Percentiles rank a stretch among this genome's conserved stretches.
These are phyloP conservation scores for Taxillus chinensis DNA, from an alignment of 164 flowering plant genomes.

Conservation along the genomic window DNA sequence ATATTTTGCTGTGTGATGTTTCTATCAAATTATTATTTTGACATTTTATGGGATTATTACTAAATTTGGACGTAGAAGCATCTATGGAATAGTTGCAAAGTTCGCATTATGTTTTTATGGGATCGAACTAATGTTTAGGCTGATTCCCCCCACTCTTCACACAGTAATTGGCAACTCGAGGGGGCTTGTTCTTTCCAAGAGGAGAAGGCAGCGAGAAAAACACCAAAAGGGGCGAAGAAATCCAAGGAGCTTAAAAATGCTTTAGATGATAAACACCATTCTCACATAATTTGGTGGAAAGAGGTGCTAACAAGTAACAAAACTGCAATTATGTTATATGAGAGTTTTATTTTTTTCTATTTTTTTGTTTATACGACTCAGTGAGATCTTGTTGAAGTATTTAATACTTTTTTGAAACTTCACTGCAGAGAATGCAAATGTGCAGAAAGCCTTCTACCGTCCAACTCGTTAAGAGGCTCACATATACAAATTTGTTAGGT, in stretches of 20 bases:
- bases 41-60: background rate
- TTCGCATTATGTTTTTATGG: background rate
- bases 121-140: background rate
- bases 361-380: background rate
- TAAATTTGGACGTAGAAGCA: background rate
- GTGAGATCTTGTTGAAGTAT: background rate
- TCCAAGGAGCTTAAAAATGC: conserved; percentile 24
- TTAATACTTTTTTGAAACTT: conserved; percentile 5
- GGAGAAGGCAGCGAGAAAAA: conserved; percentile 23
- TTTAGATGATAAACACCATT: conserved; percentile 42
- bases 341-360: background rate
- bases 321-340: background rate
- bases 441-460: conserved; percentile 73
- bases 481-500: conserved; percentile 70
- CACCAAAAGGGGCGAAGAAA: conserved; percentile 33
- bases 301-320: conserved; percentile 42
- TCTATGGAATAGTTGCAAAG: background rate
- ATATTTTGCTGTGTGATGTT: background rate
- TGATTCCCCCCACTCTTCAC: background rate
- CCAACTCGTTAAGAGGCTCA: conserved; percentile 61
- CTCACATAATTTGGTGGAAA: conserved; percentile 88
- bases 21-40: background rate
- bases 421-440: conserved; percentile 57
- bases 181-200: conserved; percentile 26
- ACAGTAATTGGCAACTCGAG: conserved; percentile 15